phyloP scores from a whole-genome alignment of 495 filamentous ascomycete genomes.

The Terfezia claveryi region DNA sequence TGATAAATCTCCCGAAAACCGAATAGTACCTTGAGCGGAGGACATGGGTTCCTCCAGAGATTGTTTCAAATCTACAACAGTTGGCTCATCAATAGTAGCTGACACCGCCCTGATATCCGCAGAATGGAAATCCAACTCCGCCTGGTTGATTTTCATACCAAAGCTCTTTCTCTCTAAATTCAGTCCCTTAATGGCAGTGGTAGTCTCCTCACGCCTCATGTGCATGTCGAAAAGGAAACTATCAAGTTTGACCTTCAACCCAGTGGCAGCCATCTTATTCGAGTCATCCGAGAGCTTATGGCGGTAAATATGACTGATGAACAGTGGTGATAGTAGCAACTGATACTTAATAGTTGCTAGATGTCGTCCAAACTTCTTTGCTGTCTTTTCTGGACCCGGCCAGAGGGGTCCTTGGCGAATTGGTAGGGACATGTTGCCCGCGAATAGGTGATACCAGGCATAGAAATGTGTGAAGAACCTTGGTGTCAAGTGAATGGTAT shows the following conservation, averaged over 20 bases:
- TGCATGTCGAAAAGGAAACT: constrained; percentile 93
- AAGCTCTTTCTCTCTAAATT: constrained; percentile 56
- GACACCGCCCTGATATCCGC: constrained; percentile 89
- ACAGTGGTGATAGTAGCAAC: constrained; percentile 72
- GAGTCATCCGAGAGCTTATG: constrained; percentile 88
- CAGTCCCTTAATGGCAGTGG: constrained; percentile 48
- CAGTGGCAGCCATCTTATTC: constrained; percentile 70
- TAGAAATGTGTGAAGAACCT: constrained; percentile 98
- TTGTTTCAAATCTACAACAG: constrained; percentile 45
- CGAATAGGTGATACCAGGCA: constrained; percentile 93
- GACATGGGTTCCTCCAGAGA: constrained; percentile 28
- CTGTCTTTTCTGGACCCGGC: constrained; percentile 81
- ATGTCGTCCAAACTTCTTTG: constrained; percentile 95
- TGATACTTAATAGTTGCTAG: constrained; percentile 96
- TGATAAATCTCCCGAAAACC: constrained; percentile 50
- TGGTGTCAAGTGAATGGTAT: constrained; percentile 77
- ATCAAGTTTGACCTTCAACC: constrained; percentile 79
- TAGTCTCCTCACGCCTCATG: constrained; percentile 65
- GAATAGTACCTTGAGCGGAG: constrained; percentile 6
- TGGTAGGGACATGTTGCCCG: constrained; percentile 81
- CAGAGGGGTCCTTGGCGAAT: constrained; percentile 79
- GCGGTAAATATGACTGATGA: constrained; percentile 92
- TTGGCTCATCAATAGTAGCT: constrained; percentile 64
- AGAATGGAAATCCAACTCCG: constrained; percentile 72
- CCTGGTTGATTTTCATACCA: constrained; percentile 85